Base-by-base conservation (phyloP, 2,329 filamentous ascomycete genomes). In the Botrytis pseudocinerea region DNA sequence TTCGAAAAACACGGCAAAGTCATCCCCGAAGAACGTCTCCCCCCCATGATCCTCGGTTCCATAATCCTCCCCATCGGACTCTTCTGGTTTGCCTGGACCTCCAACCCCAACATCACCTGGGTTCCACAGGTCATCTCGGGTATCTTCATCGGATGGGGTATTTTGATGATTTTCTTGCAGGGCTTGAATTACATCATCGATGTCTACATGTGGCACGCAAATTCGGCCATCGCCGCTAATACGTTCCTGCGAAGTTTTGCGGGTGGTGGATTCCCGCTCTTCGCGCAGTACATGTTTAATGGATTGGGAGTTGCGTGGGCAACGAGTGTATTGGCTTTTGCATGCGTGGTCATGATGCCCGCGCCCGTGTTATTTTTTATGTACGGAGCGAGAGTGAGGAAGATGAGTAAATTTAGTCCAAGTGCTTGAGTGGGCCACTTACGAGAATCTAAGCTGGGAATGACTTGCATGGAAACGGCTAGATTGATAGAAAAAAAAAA, bases 21-120 rank as follows among this genome's bases (percentile, higher is more conserved):
- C 8, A 78, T 91, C 46, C 90, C 90, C 2, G 90, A 92, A 81
- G 91, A 89, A 89, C 88, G 90, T 81, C 84, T 92, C 42, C 89
- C 89, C 4, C 87, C 86, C 25, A 83, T 91, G 77, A 89, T 91
- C 75, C 84, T 84, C 46, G 89, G 89, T 44, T 88, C 88, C 46
- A 79, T 90, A 8, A 80, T 88, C 28, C 91, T 91, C 78, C 85
- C 91, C 1, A 84, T 82, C 46, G 91, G 91, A n/a, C 87, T 94
- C 51, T 93, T 94, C 82, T 93, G 91, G 91, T 93, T 93, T 76
- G 92, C 91, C 74, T 93, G 91, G 91, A 88, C 90, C 7, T 79
- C 79, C 75, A 83, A 80, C 32, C 76, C 75, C 6, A 82, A 85
- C 64, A 84, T 91, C 35, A 89, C 90, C 82, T 92, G 90, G 90